Evolutionary conservation across 108 stramenopile genomes (phyloP).

Genomic region (Cylindrotheca fusiformis): DNA sequence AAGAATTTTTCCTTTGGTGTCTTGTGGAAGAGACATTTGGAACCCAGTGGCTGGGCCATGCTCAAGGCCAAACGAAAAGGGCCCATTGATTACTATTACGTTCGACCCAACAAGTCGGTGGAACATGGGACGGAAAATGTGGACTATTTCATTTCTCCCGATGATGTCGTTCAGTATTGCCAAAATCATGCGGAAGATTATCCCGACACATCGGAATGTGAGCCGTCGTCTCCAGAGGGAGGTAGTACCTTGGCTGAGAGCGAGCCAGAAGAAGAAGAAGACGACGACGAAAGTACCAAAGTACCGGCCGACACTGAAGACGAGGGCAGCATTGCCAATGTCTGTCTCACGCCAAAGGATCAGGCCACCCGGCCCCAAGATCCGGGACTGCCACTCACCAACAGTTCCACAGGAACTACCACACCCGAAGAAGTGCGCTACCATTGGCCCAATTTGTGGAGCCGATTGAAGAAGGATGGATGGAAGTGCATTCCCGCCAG

Average conservation of each 20-base stretch:
- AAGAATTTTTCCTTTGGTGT: neutral
- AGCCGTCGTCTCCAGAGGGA: too few species aligned
- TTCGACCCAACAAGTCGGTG: neutral
- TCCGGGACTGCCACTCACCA: neutral
- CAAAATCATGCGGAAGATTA: neutral
- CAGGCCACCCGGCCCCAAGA: neutral
- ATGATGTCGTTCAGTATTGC: neutral
- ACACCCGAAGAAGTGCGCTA: neutral
- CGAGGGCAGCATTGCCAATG: neutral
- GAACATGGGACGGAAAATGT: neutral
- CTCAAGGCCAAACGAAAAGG: neutral
- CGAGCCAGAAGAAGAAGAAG: neutral
- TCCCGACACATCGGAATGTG: too few species aligned
- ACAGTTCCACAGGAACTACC: neutral
- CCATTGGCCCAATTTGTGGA: neutral
- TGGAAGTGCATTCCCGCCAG: neutral
- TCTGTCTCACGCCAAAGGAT: neutral
- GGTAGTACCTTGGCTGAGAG: neutral
- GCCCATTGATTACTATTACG: neutral
- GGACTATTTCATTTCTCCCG: neutral
- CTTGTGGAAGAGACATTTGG: neutral
- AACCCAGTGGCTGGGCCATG: neutral
- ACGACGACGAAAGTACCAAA: neutral
- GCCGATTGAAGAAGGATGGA: neutral
- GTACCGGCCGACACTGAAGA: neutral